These are phyloP conservation scores for Aspergillus panamensis DNA, from an alignment of 495 filamentous ascomycete species.

Conservation along the genomic window DNA sequence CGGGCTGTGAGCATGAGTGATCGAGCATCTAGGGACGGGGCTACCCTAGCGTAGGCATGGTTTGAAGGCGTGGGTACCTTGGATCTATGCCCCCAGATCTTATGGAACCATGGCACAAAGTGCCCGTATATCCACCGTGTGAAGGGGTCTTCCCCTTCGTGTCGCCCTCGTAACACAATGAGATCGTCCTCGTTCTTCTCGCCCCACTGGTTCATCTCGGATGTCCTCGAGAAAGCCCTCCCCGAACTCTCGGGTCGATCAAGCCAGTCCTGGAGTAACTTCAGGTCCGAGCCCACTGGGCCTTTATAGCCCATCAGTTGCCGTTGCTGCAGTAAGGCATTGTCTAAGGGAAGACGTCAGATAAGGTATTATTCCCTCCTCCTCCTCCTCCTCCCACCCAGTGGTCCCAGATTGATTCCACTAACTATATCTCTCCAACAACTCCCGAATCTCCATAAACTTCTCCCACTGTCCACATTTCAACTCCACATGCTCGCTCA, in stretches of 20 bases:
- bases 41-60: no score
- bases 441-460: conserved; percentile 23
- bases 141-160: conserved; percentile 4
- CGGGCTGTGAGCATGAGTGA: no score
- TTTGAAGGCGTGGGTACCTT: conserved; percentile 5
- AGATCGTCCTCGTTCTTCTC: not conserved
- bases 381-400: no score
- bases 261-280: not conserved
- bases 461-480: conserved; percentile 23
- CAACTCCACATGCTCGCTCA: not conserved
- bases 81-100: conserved; percentile 14
- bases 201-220: not conserved
- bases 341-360: not conserved
- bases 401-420: no score
- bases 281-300: conserved; percentile 4
- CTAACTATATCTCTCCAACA: conserved; percentile 21
- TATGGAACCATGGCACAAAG: conserved; percentile 3
- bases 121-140: conserved; percentile 5
- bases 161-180: not conserved
- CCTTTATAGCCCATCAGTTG: not conserved
- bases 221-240: not conserved
- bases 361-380: not conserved
- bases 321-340: not conserved
- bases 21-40: no score
- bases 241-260: not conserved